Percentiles rank a stretch among this genome's conserved stretches.
These are phyloP conservation scores for Syzygium grande DNA, from an alignment of 345 rosid genomes.

Conservation along the genomic window DNA sequence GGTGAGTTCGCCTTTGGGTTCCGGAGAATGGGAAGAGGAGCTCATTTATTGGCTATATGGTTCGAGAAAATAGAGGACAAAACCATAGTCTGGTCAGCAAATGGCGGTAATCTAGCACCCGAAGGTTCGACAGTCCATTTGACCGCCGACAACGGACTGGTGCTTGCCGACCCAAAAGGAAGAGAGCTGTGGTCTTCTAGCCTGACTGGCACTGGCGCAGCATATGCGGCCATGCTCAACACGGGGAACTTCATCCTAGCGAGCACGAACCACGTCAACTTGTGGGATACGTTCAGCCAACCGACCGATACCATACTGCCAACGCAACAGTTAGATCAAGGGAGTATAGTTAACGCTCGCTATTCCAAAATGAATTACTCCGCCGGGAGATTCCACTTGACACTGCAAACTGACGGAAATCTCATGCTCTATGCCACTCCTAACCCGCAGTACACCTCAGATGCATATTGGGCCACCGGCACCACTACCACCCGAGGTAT, in stretches of 20 bases:
- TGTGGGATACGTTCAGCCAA: background rate
- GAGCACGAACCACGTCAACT: no score
- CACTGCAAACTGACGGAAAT: background rate
- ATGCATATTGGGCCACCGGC: background rate
- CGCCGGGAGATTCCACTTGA: background rate
- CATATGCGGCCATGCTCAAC: background rate
- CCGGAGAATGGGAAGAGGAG: background rate
- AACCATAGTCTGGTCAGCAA: background rate
- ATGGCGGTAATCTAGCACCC: background rate
- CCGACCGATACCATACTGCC: background rate
- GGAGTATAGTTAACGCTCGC: background rate
- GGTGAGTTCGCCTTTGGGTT: background rate
- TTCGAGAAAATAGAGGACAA: background rate
- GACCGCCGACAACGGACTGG: background rate
- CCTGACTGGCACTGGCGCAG: background rate
- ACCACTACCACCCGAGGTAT: background rate
- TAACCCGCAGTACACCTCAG: rapidly evolving
- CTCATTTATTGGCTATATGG: background rate
- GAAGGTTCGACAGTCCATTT: background rate
- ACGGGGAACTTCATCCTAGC: background rate
- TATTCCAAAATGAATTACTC: background rate
- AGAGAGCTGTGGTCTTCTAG: background rate
- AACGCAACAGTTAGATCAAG: background rate
- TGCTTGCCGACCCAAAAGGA: background rate
- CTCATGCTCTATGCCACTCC: background rate